phyloP scores from a whole-genome alignment of 257 asterid species.

The Plantago ovata region DNA sequence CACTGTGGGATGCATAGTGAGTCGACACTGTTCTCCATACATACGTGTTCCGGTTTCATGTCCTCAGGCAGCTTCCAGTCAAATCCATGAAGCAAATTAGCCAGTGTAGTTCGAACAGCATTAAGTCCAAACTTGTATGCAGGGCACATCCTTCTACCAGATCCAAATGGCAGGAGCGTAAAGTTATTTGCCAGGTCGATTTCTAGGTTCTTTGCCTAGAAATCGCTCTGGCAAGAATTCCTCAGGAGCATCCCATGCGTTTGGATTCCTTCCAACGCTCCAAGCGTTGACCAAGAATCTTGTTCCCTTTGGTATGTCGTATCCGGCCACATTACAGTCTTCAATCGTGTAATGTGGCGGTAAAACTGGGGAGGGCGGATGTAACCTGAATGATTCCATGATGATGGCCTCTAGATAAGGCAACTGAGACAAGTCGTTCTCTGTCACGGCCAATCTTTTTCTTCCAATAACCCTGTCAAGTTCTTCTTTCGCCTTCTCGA shows the following conservation, averaged over 20 bases:
- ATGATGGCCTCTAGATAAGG: constrained; percentile 21
- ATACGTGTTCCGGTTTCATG: constrained; percentile 25
- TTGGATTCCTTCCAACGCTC: constrained; percentile 16
- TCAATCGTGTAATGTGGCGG: constrained; percentile 20
- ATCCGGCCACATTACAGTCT: constrained; percentile 21
- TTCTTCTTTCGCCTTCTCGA: constrained; percentile 26
- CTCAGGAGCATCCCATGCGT: constrained; percentile 6
- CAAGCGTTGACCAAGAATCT: constrained; percentile 10
- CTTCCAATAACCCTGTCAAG: constrained; percentile 21
- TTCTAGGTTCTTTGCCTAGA: constrained; percentile 3
- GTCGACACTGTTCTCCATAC: constrained; percentile 28
- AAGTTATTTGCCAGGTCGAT: constrained; percentile 18
- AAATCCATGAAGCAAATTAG: constrained; percentile 32
- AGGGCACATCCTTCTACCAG: constrained; percentile 21
- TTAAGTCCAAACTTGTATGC: constrained; percentile 20
- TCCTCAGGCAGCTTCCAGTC: constrained; percentile 23
- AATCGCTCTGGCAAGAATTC: constrained; percentile 23
- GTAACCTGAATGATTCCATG: constrained; percentile 23
- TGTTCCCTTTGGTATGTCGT: too few relatives aligned
- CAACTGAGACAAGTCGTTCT: constrained; percentile 23
- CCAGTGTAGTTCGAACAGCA: constrained; percentile 10
- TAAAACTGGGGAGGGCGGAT: constrained; percentile 20
- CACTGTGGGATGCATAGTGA: constrained; percentile 17
- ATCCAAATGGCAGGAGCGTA: constrained; percentile 21
- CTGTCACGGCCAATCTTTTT: constrained; percentile 25